A percentile compares a stretch with the other conserved stretches of the same genome.
phyloP scores from a whole-genome alignment of 805 yeast genomes.

The Saccharomycopsis sp. region DNA sequence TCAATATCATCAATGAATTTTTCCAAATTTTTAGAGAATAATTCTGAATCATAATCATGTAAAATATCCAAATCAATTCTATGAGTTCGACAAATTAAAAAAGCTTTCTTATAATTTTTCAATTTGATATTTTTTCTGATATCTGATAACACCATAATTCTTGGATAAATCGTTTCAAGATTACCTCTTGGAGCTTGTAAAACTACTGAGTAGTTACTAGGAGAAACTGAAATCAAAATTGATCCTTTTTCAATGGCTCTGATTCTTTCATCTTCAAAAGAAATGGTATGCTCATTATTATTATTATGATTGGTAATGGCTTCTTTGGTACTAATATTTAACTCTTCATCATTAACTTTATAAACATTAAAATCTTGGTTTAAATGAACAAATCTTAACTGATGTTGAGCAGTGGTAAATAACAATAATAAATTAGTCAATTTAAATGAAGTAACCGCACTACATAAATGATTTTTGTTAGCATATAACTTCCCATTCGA shows the following conservation, averaged over 20 bases:
- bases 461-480: constrained; percentile 45
- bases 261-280: constrained; percentile 61
- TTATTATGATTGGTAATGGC: constrained; percentile 23
- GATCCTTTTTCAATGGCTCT: constrained; percentile 91
- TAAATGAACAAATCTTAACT: constrained; percentile 72
- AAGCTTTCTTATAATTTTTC: constrained; percentile 59
- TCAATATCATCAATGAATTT: constrained; percentile 60
- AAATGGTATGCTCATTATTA: constrained; percentile 17
- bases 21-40: constrained; percentile 55
- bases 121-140: constrained; percentile 61
- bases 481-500: constrained; percentile 65
- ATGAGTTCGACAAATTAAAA: constrained; percentile 76
- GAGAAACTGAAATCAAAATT: constrained; percentile 67
- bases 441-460: constrained; percentile 74
- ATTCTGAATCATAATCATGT: constrained; percentile 74
- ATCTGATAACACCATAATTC: constrained; percentile 81
- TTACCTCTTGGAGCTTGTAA: constrained; percentile 96
- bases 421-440: constrained; percentile 62
- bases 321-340: constrained; percentile 22
- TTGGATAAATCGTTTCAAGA: constrained; percentile 84
- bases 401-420: constrained; percentile 83
- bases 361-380: constrained; percentile 29
- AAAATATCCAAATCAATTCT: constrained; percentile 84
- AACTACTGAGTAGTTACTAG: constrained; percentile 71
- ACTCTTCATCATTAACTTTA: constrained; percentile 21